Percentiles rank a stretch among this genome's conserved stretches.
Conservation (phyloP, 2,329 filamentous ascomycete genomes). For the Exophiala lecanii-corni region DNA sequence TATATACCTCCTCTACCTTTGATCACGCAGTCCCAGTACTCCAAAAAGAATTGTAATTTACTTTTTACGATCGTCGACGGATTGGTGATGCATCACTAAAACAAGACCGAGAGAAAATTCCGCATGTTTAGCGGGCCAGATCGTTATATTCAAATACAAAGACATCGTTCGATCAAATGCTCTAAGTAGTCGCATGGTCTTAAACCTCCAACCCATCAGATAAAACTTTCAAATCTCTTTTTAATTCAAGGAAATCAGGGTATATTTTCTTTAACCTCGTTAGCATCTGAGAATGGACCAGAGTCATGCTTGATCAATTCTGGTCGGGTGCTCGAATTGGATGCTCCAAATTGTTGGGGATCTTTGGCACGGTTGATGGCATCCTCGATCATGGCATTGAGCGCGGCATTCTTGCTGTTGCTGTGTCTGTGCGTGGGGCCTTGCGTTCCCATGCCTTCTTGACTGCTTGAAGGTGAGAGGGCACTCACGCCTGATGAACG, state of each 20-base stretch:
- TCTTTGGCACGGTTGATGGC: conserved; percentile 27
- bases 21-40: no score
- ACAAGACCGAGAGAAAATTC: no score
- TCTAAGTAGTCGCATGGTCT: no score
- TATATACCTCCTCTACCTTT: no score
- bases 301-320: conserved; percentile 30
- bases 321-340: conserved; percentile 24
- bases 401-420: conserved; percentile 28
- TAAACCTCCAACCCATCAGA: no score
- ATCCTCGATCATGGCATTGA: conserved; percentile 31
- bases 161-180: no score
- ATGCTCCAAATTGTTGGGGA: conserved; percentile 15
- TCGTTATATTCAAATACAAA: no score
- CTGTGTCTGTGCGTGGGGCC: conserved; percentile 23
- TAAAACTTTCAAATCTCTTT: no score
- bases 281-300: conserved; percentile 42
- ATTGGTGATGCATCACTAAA: no score
- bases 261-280: conserved; percentile 35
- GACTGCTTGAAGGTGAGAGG: conserved; percentile 10
- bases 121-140: no score
- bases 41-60: no score
- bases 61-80: no score
- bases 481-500: conserved; percentile 24
- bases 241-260: conserved; percentile 22
- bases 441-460: conserved; percentile 2